Evolutionary conservation across 2,329 filamentous ascomycete species (phyloP).

Genomic region (Beauveria sp.): DNA sequence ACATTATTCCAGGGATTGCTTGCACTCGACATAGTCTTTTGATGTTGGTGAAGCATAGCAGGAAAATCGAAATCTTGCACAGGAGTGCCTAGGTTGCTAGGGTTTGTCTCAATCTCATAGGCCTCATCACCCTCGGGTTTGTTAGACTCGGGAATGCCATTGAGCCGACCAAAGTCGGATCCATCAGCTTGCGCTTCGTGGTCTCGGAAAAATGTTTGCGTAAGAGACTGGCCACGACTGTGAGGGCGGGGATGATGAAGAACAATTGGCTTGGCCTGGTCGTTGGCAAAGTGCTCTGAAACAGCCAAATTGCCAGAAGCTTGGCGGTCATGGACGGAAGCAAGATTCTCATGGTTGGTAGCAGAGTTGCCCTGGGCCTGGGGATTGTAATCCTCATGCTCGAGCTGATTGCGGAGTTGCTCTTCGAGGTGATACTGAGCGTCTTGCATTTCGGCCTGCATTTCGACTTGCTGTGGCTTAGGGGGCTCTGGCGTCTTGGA

Average conservation of each 20-base stretch:
- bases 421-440: slow-evolving; percentile 80
- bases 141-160: slow-evolving; percentile 31
- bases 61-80: slow-evolving; percentile 41
- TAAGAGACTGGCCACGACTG: slow-evolving; percentile 63
- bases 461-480: slow-evolving; percentile 52
- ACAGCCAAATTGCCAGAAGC: slow-evolving; percentile 41
- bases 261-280: slow-evolving; percentile 46
- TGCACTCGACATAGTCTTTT: slow-evolving; percentile 45
- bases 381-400: slow-evolving; percentile 70
- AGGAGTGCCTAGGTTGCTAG: slow-evolving; percentile 63
- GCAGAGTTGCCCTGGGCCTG: slow-evolving; percentile 35
- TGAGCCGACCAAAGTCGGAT: slow-evolving; percentile 31
- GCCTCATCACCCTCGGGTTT: slow-evolving; percentile 41
- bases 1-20: slow-evolving; percentile 54
- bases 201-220: slow-evolving; percentile 57
- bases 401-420: slow-evolving; percentile 68
- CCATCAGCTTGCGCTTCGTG: slow-evolving; percentile 38
- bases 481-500: slow-evolving; percentile 47
- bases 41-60: slow-evolving; percentile 38
- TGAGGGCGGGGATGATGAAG: slow-evolving; percentile 69
- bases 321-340: slow-evolving; percentile 32
- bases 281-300: slow-evolving; percentile 44
- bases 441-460: slow-evolving; percentile 80
- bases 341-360: slow-evolving; percentile 18
- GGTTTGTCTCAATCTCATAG: slow-evolving; percentile 66